Percentiles rank a stretch among this genome's conserved stretches.
Conservation (phyloP, 2,329 filamentous ascomycete genomes). For the Scedosporium boydii region DNA sequence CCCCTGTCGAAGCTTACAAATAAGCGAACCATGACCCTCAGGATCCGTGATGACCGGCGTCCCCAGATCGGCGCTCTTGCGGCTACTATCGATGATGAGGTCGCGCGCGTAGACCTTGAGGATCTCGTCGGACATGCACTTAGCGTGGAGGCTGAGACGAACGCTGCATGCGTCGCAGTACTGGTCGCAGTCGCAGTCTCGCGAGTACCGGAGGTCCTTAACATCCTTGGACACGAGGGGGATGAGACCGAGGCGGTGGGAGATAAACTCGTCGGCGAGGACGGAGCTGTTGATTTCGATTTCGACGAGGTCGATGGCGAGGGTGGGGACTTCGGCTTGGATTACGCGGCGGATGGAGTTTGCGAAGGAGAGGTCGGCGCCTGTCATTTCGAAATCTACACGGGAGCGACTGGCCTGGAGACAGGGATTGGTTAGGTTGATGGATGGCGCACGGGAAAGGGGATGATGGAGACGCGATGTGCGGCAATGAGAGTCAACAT, state of each 20-base stretch:
- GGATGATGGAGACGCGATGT: neutral
- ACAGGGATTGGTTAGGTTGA: neutral
- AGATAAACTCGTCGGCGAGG: conserved; percentile 90
- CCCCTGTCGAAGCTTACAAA: conserved; percentile 80
- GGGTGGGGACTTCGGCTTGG: conserved; percentile 86
- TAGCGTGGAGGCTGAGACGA: conserved; percentile 72
- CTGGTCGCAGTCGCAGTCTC: conserved; percentile 94
- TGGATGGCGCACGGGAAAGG: neutral
- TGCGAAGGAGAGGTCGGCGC: conserved; percentile 82
- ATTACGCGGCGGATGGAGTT: conserved; percentile 88
- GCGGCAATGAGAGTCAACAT: conserved; percentile 14
- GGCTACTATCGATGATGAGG: conserved; percentile 60
- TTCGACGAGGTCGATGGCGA: conserved; percentile 91
- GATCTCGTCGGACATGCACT: conserved; percentile 75
- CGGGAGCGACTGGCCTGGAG: conserved; percentile 64
- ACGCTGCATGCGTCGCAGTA: conserved; percentile 91
- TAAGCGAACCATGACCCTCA: conserved; percentile 71
- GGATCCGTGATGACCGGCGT: conserved; percentile 76
- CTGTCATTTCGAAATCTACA: conserved; percentile 85
- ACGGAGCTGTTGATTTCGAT: conserved; percentile 92
- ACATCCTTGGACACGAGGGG: conserved; percentile 79
- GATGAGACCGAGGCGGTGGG: conserved; percentile 82
- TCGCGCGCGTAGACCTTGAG: conserved; percentile 94
- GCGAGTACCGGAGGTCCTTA: conserved; percentile 73
- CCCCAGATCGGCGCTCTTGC: conserved; percentile 66